Conservation (phyloP, 164 flowering plant genomes). For the Vitis cinerea region DNA sequence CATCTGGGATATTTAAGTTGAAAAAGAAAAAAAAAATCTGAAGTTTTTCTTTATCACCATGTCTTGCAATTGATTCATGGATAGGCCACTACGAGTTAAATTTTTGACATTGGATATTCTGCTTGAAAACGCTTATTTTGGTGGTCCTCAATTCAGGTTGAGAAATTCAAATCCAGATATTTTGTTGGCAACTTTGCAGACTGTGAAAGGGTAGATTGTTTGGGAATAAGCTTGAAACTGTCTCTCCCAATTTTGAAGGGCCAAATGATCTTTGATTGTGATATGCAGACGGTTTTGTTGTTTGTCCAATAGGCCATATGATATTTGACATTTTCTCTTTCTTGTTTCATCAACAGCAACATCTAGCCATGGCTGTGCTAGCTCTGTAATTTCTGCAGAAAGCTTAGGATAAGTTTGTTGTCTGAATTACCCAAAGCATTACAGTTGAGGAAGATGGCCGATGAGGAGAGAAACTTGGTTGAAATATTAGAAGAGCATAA, state of each 20-base stretch:
- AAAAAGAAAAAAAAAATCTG: no score
- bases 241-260: constrained; percentile 3
- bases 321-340: background rate
- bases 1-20: no score
- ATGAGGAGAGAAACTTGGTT: constrained; percentile 50
- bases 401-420: background rate
- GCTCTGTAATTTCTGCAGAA: background rate
- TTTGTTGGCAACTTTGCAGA: background rate
- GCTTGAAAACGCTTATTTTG: no score
- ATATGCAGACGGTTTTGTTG: background rate
- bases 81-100: no score
- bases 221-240: background rate
- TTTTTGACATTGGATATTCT: no score
- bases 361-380: background rate
- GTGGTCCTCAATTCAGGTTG: no score
- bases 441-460: constrained; percentile 20
- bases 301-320: background rate
- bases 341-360: background rate
- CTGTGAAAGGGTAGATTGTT: no score
- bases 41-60: no score
- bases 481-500: constrained; percentile 63
- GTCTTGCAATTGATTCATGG: no score
- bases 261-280: constrained; percentile 1
- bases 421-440: background rate
- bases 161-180: no score